phyloP scores from a whole-genome alignment of 257 asterid species.

The Datura wrightii region DNA sequence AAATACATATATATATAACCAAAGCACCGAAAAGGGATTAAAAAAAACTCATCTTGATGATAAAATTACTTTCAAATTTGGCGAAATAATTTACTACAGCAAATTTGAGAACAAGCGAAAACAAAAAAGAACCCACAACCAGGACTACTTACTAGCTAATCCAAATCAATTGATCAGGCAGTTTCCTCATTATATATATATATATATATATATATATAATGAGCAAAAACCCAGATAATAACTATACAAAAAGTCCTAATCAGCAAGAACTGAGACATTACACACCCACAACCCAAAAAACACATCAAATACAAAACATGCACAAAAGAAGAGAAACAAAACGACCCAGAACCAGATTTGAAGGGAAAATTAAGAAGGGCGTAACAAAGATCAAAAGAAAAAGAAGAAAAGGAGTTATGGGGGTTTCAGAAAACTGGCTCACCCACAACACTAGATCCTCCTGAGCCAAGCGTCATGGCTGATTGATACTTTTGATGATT shows the following conservation, averaged over 20 bases:
- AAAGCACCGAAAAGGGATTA: background rate
- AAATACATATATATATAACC: background rate
- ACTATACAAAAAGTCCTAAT: background rate
- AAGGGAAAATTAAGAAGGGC: background rate
- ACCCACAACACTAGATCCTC: constrained; percentile 59
- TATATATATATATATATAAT: no score
- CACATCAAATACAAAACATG: constrained; percentile 8
- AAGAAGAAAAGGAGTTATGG: background rate
- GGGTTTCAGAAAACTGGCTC: constrained; percentile 23
- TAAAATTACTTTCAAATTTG: background rate
- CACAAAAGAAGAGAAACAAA: background rate
- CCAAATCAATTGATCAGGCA: background rate
- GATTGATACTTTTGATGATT: constrained; percentile 3
- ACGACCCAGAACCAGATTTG: background rate
- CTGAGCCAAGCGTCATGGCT: constrained; percentile 15
- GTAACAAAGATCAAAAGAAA: background rate
- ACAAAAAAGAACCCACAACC: background rate
- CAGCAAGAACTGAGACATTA: background rate
- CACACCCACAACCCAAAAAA: background rate
- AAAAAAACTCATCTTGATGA: background rate
- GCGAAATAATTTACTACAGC: background rate
- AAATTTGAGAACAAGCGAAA: constrained; percentile 15
- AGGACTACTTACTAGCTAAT: background rate
- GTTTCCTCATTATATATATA: background rate
- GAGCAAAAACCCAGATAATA: background rate